Percentiles rank a stretch among this genome's conserved stretches.
These are phyloP conservation scores for Zymoseptoria brevis DNA, from an alignment of 2,329 filamentous ascomycete genomes.

Conservation along the genomic window DNA sequence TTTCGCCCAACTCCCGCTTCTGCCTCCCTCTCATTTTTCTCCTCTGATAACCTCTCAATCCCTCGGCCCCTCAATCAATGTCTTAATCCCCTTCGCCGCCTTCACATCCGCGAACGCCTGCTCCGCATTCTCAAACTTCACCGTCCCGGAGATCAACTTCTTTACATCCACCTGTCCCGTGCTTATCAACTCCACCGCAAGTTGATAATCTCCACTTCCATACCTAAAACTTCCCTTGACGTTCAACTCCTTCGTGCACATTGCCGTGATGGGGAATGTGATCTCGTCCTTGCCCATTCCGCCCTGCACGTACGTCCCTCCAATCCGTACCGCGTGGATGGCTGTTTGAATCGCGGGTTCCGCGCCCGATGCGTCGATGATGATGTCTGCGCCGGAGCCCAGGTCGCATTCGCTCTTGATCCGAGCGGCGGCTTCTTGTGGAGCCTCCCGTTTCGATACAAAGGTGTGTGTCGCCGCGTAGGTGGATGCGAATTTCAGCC, in stretches of 20 bases:
- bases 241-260: constrained; percentile 84
- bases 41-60: too few species aligned
- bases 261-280: constrained; percentile 81
- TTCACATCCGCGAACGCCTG: constrained; percentile 81
- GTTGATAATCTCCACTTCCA: constrained; percentile 75
- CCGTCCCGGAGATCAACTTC: constrained; percentile 68
- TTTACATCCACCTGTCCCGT: constrained; percentile 65
- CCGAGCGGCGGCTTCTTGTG: constrained; percentile 37
- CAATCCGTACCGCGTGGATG: constrained; percentile 41
- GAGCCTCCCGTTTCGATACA: constrained; percentile 49
- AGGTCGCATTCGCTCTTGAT: constrained; percentile 36
- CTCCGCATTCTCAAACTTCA: constrained; percentile 75
- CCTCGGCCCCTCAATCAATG: constrained; percentile 37
- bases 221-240: constrained; percentile 86
- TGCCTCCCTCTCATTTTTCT: too few species aligned
- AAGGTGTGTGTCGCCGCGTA: constrained; percentile 69
- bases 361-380: constrained; percentile 42
- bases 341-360: constrained; percentile 44
- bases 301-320: constrained; percentile 54
- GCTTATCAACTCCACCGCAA: constrained; percentile 69
- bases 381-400: constrained; percentile 41
- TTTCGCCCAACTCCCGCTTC: not conserved
- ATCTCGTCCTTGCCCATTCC: constrained; percentile 88
- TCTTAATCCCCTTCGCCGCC: constrained; percentile 68
- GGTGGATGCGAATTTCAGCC: constrained; percentile 67